These are phyloP conservation scores for Alternaria tenuissima DNA, from an alignment of 2,329 filamentous ascomycete genomes.

Conservation along the genomic window DNA sequence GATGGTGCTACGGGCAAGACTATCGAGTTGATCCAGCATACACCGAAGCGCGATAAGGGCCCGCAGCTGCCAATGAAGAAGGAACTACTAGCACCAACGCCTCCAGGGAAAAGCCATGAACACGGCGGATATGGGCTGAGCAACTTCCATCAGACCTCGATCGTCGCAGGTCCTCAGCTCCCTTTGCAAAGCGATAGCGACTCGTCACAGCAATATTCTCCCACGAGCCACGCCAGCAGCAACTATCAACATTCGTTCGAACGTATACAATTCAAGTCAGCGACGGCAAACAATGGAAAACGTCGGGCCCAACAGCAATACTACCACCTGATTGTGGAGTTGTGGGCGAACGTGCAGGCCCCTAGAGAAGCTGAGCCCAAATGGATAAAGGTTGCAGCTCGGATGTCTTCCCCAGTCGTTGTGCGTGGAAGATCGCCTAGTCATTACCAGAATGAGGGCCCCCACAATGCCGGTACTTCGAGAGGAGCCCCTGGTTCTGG, in stretches of 20 bases:
- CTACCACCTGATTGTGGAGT: constrained; percentile 86
- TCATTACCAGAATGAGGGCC: constrained; percentile 58
- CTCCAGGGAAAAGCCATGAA: constrained; percentile 59
- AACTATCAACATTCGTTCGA: constrained; percentile 73
- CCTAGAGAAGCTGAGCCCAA: constrained; percentile 37
- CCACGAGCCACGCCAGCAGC: constrained; percentile 44
- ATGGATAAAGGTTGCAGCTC: constrained; percentile 50
- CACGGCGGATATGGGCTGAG: constrained; percentile 50
- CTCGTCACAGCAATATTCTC: constrained; percentile 44
- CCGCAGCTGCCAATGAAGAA: constrained; percentile 78
- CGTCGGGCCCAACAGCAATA: constrained; percentile 89
- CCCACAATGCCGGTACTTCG: constrained; percentile 48
- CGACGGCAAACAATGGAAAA: constrained; percentile 93
- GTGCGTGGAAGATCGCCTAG: constrained; percentile 53
- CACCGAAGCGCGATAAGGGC: constrained; percentile 88
- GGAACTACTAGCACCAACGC: constrained; percentile 71
- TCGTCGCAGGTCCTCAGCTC: constrained; percentile 50
- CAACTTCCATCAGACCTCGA: constrained; percentile 47
- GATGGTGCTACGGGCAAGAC: constrained; percentile 77
- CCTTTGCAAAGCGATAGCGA: constrained; percentile 52
- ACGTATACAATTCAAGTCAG: constrained; percentile 92
- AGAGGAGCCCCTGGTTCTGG: constrained; percentile 46
- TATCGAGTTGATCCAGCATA: constrained; percentile 89
- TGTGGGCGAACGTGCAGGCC: constrained; percentile 50
- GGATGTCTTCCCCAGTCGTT: constrained; percentile 49